These are phyloP conservation scores for Alisma plantagoaquatica DNA, from an alignment of 106 monocot species.

Conservation along the genomic window DNA sequence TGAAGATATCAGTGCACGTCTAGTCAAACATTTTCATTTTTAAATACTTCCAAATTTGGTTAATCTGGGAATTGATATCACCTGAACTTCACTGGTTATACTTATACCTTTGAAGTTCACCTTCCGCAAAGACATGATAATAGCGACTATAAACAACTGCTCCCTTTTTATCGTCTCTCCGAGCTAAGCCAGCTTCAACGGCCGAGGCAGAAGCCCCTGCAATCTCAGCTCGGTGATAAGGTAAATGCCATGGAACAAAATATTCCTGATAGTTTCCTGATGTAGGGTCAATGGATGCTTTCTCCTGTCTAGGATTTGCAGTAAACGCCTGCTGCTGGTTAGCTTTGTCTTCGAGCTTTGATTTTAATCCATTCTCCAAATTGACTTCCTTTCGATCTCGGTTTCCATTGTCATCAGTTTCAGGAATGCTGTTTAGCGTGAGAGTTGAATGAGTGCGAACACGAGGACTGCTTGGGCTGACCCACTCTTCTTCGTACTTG, in stretches of 20 bases:
- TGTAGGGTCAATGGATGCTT: not conserved
- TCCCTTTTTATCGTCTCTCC: slow-evolving; percentile 77
- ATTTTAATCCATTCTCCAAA: too few species aligned
- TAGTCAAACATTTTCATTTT: too few species aligned
- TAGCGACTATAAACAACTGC: slow-evolving; percentile 82
- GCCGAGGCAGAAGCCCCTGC: slow-evolving; percentile 44
- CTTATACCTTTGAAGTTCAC: slow-evolving; percentile 74
- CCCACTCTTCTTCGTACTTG: slow-evolving; percentile 79
- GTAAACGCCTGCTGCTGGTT: too few species aligned
- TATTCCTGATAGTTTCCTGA: slow-evolving; percentile 54
- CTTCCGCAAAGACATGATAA: slow-evolving; percentile 87
- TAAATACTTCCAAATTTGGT: too few species aligned
- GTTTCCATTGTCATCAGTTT: slow-evolving; percentile 25
- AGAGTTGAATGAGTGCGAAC: slow-evolving; percentile 14
- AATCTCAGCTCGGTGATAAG: slow-evolving; percentile 82
- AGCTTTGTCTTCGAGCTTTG: slow-evolving; percentile 5
- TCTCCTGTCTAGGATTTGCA: not conserved
- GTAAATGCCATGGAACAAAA: slow-evolving; percentile 92
- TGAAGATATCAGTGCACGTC: too few species aligned
- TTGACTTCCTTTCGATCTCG: too few species aligned
- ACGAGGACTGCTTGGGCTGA: slow-evolving; percentile 30
- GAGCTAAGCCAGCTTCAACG: slow-evolving; percentile 60
- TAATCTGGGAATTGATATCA: too few species aligned
- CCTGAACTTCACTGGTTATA: not conserved
- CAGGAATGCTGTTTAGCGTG: slow-evolving; percentile 47